Evolutionary conservation across 805 yeast species (phyloP).

Genomic region (Kodamaea fukazawae): DNA sequence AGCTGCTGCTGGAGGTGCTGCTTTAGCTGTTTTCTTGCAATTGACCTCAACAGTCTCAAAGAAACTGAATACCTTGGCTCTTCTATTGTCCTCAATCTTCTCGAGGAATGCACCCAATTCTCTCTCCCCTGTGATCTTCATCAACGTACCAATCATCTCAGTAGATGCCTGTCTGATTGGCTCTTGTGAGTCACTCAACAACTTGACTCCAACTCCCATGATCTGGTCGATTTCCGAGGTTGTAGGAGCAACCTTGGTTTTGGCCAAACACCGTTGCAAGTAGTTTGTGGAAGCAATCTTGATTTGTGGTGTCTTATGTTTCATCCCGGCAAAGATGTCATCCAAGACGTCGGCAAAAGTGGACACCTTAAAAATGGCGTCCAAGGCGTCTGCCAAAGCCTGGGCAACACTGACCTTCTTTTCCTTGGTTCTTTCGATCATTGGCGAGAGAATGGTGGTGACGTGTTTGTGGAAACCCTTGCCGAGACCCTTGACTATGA

Average conservation of each 20-base stretch:
- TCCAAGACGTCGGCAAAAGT: constrained; percentile 57
- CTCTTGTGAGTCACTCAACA: constrained; percentile 80
- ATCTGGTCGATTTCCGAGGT: constrained; percentile 55
- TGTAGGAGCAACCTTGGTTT: constrained; percentile 48
- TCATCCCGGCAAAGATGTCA: constrained; percentile 56
- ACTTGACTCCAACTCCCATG: constrained; percentile 53
- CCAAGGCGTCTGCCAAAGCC: constrained; percentile 64
- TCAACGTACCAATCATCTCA: constrained; percentile 72
- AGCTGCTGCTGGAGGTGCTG: constrained; percentile 20
- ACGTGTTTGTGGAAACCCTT: constrained; percentile 54
- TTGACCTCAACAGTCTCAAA: constrained; percentile 55
- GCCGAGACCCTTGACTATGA: constrained; percentile 65
- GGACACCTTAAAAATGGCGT: constrained; percentile 54
- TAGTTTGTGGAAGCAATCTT: constrained; percentile 67
- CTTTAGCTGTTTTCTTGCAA: constrained; percentile 24
- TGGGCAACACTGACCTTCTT: constrained; percentile 77
- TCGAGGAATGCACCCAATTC: constrained; percentile 59
- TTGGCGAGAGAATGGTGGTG: constrained; percentile 50
- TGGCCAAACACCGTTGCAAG: constrained; percentile 59
- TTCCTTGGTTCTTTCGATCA: constrained; percentile 83
- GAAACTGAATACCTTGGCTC: constrained; percentile 60
- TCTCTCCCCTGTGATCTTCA: constrained; percentile 79
- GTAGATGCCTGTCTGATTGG: constrained; percentile 78
- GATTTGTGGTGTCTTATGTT: constrained; percentile 80
- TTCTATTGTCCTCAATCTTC: constrained; percentile 73